Evolutionary conservation across 129 eudicot genomes (phyloP).

Genomic region (carrot (Daucus carota)): DH1_v3.0 NC_030383.2:55446501-55447000

Average conservation of each 20-base stretch:
- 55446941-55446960: background rate
- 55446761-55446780: background rate
- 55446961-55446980: background rate
- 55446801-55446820: background rate
- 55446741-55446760: too few species aligned
- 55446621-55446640: background rate
- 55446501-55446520: too few species aligned
- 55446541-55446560: too few species aligned
- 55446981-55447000: background rate
- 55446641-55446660: background rate
- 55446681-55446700: background rate
- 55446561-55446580: too few species aligned
- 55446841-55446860: background rate
- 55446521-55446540: too few species aligned
- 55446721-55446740: background rate
- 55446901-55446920: background rate
- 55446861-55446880: too few species aligned
- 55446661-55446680: background rate
- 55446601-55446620: too few species aligned
- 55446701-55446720: background rate
- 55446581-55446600: background rate
- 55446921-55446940: background rate
- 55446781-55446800: background rate
- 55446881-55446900: too few species aligned
- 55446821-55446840: background rate